Base-by-base conservation (phyloP, 352 stramenopile species). In the Pythium rishiriense region DNA sequence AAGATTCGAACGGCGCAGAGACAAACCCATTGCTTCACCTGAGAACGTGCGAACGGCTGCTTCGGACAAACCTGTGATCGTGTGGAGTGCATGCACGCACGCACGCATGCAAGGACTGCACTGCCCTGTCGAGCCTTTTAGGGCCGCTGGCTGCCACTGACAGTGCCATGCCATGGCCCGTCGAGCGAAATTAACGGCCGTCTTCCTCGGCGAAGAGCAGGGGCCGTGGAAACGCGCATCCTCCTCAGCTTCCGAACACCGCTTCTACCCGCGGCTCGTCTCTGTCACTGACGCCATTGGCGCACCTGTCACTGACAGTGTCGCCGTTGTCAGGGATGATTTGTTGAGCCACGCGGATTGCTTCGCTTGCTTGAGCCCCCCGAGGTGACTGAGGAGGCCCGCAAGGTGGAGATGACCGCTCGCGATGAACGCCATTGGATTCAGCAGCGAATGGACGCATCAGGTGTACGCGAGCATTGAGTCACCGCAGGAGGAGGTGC, bases 241-340 rank as follows among this genome's bases (percentile, higher is more conserved):
- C 46, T 64, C 57, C 47, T 64, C 45, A 64, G 57, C 57, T 39
- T 47, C 24, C 4, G 43, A 29, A 19, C 58, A 43, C 41, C 28
- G 39, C 58, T 52, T 66, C 45, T 59, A 58, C 49, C 3, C 21
- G 5, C 15, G 41, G 21, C 49, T 59, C 31, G 47, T 66, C 58
- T 59, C 58, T 66, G 49, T 55, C 49, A 58, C 58, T 66, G 58
- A 58, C 58, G 49, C 48, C 58, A 66, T 9, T 21, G 43, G 48
- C 42, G 47, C 57, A 37, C 50, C 33, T 56, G 47, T 57, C 57
- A 24, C 33, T 9, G n/a, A 19, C 47, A 53, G 43, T 22, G 50
- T n/a, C 37, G 37, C 37, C 53, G 28, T 39, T 35, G 47, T 57
- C 35, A 58, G n/a, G 21, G 26, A 58, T 51, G 58, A 51, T 31